Conservation (phyloP, 179 eudicot genomes). For the Drosera spatulata region DNA sequence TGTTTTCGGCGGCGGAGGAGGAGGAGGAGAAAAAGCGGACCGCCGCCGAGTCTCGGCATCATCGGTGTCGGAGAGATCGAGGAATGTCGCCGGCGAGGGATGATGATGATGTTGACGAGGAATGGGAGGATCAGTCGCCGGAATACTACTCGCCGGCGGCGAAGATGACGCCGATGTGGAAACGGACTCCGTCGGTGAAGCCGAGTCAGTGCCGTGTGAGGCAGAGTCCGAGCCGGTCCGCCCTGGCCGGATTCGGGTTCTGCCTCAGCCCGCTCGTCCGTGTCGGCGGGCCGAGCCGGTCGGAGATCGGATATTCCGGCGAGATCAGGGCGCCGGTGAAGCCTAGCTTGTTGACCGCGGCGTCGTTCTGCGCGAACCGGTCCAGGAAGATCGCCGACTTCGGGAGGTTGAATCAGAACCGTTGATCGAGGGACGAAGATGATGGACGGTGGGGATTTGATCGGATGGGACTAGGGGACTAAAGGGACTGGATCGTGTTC, state of each 20-base stretch:
- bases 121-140: conserved; percentile 17
- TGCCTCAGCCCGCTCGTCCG: conserved; percentile 62
- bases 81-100: conserved; percentile 72
- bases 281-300: conserved; percentile 31
- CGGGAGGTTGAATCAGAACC: conserved; percentile 33
- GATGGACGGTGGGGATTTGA: background rate
- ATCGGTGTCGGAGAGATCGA: conserved; percentile 20
- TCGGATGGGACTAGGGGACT: background rate
- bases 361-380: conserved; percentile 36
- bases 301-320: conserved; percentile 22
- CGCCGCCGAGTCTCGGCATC: conserved; percentile 7
- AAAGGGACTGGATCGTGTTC: background rate
- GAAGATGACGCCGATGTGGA: conserved; percentile 17
- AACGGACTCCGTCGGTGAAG: conserved; percentile 9
- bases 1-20: background rate
- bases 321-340: conserved; percentile 25
- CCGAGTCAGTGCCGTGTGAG: conserved; percentile 7
- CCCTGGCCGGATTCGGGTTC: conserved; percentile 28
- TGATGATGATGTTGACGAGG: conserved; percentile 21
- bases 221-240: conserved; percentile 10
- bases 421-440: conserved; percentile 6
- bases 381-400: conserved; percentile 61
- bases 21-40: conserved; percentile 4
- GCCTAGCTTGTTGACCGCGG: conserved; percentile 21
- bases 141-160: conserved; percentile 21